Evolutionary conservation across 2,329 filamentous ascomycete species (phyloP), one percentile per base, ranked within the genome.

Genomic region (Amesomyces nigricolor): DNA sequence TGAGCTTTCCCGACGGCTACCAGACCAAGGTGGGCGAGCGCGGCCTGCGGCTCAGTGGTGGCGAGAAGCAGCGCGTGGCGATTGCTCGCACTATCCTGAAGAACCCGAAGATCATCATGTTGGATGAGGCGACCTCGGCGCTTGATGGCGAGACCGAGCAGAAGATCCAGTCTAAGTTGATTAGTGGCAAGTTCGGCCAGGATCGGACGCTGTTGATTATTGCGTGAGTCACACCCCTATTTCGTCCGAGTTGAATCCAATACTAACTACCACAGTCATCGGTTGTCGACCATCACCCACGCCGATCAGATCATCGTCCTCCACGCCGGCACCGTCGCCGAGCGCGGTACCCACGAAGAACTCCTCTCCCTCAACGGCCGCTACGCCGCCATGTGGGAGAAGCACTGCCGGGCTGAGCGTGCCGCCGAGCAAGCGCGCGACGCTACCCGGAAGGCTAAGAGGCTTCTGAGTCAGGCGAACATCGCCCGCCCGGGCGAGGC

Each of bases 171-270:
- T 65, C 67, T 57, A 91, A 91, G 37, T 81, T 99, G 32, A 85
- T 85, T 56, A 89, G 66, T 19, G 69, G 69, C 39, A 69, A 68
- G 13, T 82, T 97, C 46, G 89, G 89, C 14, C 78, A 87, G 63
- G 91, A 91, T 48, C 87, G 94, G 46, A 99, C 94, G 1, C 86
- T 96, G 75, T 82, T 99, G 58, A 91, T 97, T 50, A 97, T 99
- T 73, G 94, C 94, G 75, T 90, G 84, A 75, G 81, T 79, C 44
- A 7, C 37, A 9, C 19, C 17, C 17, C 14, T 14, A 2, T 14
- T 39, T 37, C 7, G 7, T 14, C 10, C 8, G 6, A 3, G 39
- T 14, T 45, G 8, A 10, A 5, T n/a, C 11, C 3, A 9, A 5
- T 11, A 29, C 65, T 71, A 62, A 69, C 51, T 14, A 17, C n/a